Evolutionary conservation across 352 stramenopile genomes (phyloP), one percentile per base, ranked within the genome.

Genomic region (Pythium utonaiense): DNA sequence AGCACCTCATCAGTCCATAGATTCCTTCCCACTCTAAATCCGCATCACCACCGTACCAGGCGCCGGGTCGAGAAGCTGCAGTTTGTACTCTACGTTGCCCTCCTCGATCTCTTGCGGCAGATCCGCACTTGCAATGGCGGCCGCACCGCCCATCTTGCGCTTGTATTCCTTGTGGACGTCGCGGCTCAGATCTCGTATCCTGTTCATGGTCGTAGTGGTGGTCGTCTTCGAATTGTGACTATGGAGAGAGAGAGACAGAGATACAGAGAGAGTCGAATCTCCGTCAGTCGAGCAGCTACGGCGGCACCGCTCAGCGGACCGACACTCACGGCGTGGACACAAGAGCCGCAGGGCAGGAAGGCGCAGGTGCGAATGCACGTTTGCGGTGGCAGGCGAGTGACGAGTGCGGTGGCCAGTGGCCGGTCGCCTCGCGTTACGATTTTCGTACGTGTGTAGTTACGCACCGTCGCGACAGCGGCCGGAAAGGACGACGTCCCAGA

Each of bases 41-140:
- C 45, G 12, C 41, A 30, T 34, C 47, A 47, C 9, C 13, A 16
- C n/a, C 51, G 28, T 60, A 83, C 74, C 74, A 44, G 80, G 66
- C 8, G 80, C 62, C 1, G 78, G 78, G 48, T 88, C 73, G n/a
- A 91, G 71, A 33, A 97, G 72, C 70, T 95, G 85, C 49, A 91
- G 78, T 72, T 97, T 97, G 70, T 97, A 96, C 78, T 97, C 89
- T 49, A 96, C 75, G 64, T 95, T 96, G 22, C 89, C 89, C 62
- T 96, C 85, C 66, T 97, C 89, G 47, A 96, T 73, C 61, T 97
- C 89, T 34, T 80, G 71, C 12, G 81, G 75, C 25, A 94, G 64
- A 47, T 70, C 62, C 4, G 24, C 52, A 41, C 51, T 36, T 17
- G 33, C 31, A 2, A 22, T 33, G 8, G 24, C 22, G 22, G 31